Base-by-base conservation (phyloP, 345 rosid species). In the Moringa oleifera region DNA sequence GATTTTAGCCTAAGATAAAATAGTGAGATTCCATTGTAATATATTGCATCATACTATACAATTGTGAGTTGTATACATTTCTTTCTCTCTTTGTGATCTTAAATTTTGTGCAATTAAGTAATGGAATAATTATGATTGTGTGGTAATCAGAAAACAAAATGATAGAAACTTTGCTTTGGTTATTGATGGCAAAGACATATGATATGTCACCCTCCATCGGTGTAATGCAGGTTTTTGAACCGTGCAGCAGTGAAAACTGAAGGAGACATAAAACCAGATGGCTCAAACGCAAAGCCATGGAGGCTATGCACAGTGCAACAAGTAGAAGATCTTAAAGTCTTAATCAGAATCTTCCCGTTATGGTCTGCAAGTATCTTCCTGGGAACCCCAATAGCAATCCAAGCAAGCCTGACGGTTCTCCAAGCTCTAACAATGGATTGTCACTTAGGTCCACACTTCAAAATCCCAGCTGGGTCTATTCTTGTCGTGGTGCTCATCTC, bases 391-490 rank as follows among this genome's bases (percentile, higher is more conserved):
- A 66, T 80, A 21, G 74, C 66, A 18, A n/a, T 78, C 18, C 77
- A 64, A 41, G 1, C 4, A 25, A 77, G 67, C 66, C 33, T 75
- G 63, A 60, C 67, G 6, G 20, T 79, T 60, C 77, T 82, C 22
- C 84, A 82, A 71, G 75, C 81, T 67, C 71, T 82, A 22, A 57
- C 75, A 5, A 72, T 77, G 80, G 80, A 82, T 65, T 72, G 77
- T 50, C 76, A 71, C 46, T 21, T 77, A 0, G 79, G 88, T 0
- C 50, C 71, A 36, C 56, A 65, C 61, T 83, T 83, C 79, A 61
- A 51, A 55, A 68, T 82, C 65, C 82, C 84, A 18, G 70, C 77
- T 0, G 76, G 77, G 1, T 71, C 85, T 1, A 11, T 80, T 0
- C 0, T 25, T 1, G 80, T 81, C 41, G 2, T 77, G 6, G 31